Evolutionary conservation across 2,329 filamentous ascomycete species (phyloP).

Genomic region (Beauveria pseudobassiana): DNA sequence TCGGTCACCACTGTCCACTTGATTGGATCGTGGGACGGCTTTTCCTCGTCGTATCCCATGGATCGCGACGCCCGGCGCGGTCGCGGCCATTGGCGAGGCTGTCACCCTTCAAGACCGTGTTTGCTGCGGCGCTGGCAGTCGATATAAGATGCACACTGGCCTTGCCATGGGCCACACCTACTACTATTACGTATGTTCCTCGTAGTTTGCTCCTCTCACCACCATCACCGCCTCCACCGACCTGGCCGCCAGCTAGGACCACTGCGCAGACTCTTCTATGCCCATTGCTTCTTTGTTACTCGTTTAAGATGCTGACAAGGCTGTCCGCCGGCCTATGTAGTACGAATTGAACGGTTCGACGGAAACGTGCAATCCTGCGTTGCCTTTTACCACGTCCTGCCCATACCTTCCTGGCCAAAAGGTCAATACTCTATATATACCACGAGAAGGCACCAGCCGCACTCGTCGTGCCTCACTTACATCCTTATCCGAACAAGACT

Average conservation of each 20-base stretch:
- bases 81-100: conserved; percentile 74
- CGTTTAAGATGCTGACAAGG: neutral
- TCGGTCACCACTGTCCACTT: conserved; percentile 66
- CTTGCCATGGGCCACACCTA: conserved; percentile 90
- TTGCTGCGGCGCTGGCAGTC: conserved; percentile 60
- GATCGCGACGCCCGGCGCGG: conserved; percentile 70
- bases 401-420: conserved; percentile 82
- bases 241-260: conserved; percentile 1
- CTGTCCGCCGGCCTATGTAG: conserved; percentile 35
- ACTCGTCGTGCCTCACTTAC: conserved; percentile 59
- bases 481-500: conserved; percentile 49
- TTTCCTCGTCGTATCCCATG: conserved; percentile 70
- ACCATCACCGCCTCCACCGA: neutral
- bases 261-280: conserved; percentile 1
- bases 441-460: conserved; percentile 55
- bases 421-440: conserved; percentile 78
- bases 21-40: conserved; percentile 94
- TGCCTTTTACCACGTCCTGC: conserved; percentile 70
- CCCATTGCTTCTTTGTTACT: neutral
- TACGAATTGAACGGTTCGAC: conserved; percentile 75
- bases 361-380: conserved; percentile 66
- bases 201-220: conserved; percentile 11
- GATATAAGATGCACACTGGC: conserved; percentile 57
- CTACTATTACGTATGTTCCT: conserved; percentile 78
- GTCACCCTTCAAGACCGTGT: conserved; percentile 81